A percentile compares a stretch with the other conserved stretches of the same genome.
These are phyloP conservation scores for Arthrobotrys sphaeroides DNA, from an alignment of 2,329 filamentous ascomycete species.

Conservation along the genomic window DNA sequence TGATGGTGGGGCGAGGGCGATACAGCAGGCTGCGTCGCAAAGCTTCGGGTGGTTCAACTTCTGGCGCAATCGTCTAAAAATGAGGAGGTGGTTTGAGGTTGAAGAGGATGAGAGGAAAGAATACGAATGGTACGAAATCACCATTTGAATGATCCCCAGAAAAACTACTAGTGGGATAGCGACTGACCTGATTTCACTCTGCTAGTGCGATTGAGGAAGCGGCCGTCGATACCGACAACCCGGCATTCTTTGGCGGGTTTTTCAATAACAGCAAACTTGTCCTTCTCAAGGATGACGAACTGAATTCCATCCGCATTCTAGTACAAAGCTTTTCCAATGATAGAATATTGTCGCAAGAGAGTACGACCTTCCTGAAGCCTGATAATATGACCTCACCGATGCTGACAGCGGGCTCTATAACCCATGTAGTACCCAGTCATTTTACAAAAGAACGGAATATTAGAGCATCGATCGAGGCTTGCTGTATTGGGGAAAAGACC, in stretches of 20 bases:
- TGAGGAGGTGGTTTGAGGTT: constrained; percentile 46
- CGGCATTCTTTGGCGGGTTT: constrained; percentile 33
- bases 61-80: constrained; percentile 44
- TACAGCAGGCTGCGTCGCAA: constrained; percentile 21
- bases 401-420: not conserved
- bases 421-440: constrained; percentile 23
- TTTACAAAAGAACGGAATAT: constrained; percentile 40
- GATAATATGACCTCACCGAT: not conserved
- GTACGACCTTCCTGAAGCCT: not conserved
- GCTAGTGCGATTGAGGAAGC: constrained; percentile 29
- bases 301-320: constrained; percentile 32
- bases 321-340: constrained; percentile 42
- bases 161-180: not conserved
- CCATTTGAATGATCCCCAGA: not conserved
- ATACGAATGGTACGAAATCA: constrained; percentile 18
- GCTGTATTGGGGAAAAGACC: constrained; percentile 39
- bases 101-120: constrained; percentile 48
- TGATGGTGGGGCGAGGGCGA: constrained; percentile 19
- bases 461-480: constrained; percentile 37
- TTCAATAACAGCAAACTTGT: constrained; percentile 42
- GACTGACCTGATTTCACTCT: not conserved
- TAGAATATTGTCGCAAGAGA: constrained; percentile 40
- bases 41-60: constrained; percentile 50
- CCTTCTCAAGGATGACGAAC: constrained; percentile 36
- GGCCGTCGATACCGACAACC: constrained; percentile 28